These are phyloP conservation scores for Mimosa pudica DNA, from an alignment of 306 rosid genomes.

Conservation along the genomic window DNA sequence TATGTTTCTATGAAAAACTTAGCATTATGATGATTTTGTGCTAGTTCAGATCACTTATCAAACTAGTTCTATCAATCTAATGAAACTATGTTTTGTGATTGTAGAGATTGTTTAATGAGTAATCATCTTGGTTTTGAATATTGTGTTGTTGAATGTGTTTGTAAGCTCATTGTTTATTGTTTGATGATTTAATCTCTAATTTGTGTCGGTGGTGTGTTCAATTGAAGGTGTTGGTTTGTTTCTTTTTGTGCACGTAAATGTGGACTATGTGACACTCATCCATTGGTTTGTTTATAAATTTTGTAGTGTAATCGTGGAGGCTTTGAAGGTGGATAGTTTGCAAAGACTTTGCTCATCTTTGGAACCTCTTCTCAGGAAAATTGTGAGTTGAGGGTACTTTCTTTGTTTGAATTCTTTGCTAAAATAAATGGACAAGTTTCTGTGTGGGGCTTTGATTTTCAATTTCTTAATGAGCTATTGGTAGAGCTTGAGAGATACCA, in stretches of 20 bases:
- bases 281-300: constrained; percentile 35
- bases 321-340: constrained; percentile 86
- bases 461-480: constrained; percentile 5
- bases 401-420: constrained; percentile 14
- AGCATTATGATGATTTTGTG: neutral
- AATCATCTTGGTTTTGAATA: constrained; percentile 9
- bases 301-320: constrained; percentile 84
- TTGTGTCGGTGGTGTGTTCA: constrained; percentile 6
- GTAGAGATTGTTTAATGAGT: neutral
- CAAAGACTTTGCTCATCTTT: constrained; percentile 80
- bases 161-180: neutral
- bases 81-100: neutral
- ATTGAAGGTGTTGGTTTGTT: constrained; percentile 16
- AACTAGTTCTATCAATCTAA: neutral
- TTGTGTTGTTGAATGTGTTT: constrained; percentile 13
- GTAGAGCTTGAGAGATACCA: neutral
- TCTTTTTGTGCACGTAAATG: constrained; percentile 26
- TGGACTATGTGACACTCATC: constrained; percentile 29
- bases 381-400: constrained; percentile 57
- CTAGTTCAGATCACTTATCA: neutral
- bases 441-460: constrained; percentile 1
- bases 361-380: constrained; percentile 86
- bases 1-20: constrained; percentile 1
- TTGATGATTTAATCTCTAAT: neutral
- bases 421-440: neutral